Conservation (phyloP, 148 eudicot genomes). For the Tetragonia tetragonoides region DNA sequence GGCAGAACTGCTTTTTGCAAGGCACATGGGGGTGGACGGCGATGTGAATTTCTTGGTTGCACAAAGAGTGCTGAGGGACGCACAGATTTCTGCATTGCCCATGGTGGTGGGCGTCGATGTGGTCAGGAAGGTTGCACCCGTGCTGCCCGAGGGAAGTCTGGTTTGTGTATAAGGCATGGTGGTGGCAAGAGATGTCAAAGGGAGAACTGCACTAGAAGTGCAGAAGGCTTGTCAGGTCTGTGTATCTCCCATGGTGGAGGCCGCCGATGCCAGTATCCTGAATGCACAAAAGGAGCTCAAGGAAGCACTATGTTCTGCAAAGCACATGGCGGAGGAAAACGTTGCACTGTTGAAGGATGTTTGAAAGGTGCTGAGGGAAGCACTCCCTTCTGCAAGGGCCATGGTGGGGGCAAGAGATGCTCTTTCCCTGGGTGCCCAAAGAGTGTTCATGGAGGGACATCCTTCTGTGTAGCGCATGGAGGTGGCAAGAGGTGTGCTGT, state of each 20-base stretch:
- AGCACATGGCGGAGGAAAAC: constrained; percentile 97
- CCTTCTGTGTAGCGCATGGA: constrained; percentile 94
- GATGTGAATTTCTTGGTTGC: constrained; percentile 85
- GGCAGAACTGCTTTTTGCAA: constrained; percentile 97
- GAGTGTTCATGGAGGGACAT: constrained; percentile 96
- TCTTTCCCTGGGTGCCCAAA: constrained; percentile 82
- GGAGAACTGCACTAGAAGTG: constrained; percentile 84
- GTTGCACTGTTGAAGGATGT: constrained; percentile 79
- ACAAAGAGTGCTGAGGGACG: constrained; percentile 96
- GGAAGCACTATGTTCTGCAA: constrained; percentile 98
- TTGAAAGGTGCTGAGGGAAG: constrained; percentile 96
- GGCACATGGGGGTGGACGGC: constrained; percentile 96
- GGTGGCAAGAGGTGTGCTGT: constrained; percentile 94
- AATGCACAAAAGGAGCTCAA: constrained; percentile 88
- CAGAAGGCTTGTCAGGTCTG: constrained; percentile 94
- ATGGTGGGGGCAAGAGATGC: constrained; percentile 97
- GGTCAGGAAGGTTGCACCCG: constrained; percentile 76
- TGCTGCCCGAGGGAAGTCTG: constrained; percentile 92
- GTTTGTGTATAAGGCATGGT: constrained; percentile 92
- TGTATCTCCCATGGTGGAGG: constrained; percentile 99
- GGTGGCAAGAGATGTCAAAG: constrained; percentile 94
- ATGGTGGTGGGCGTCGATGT: constrained; percentile 93
- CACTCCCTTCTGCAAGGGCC: constrained; percentile 92
- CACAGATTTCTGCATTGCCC: constrained; percentile 88
- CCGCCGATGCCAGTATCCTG: constrained; percentile 78